Base-by-base conservation (phyloP, 2,329 filamentous ascomycete species). In the Ophiostoma angusticollis region DNA sequence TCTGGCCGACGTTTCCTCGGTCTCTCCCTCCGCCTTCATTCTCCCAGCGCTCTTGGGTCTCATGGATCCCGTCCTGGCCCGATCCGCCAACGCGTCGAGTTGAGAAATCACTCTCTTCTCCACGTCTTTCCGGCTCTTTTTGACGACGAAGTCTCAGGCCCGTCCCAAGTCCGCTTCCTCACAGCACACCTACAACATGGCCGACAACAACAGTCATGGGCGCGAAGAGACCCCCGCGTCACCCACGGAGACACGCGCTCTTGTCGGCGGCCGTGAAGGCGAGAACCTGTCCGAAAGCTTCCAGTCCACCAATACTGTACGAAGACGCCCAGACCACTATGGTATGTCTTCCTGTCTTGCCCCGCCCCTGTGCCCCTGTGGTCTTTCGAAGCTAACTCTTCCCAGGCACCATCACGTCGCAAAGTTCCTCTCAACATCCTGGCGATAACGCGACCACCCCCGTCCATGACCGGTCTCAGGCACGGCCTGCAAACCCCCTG, bases 281-380 rank as follows among this genome's bases (percentile, higher is more conserved):
- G 36, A 21, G 34, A 60, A 56, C 18, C 52, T 66, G 34, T 61
- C 68, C 5, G 72, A 74, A 49, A 72, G 65, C 54, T 67, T 66
- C 49, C 71, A 74, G 51, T 73, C 72, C 16, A 68, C 67, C 17
- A 74, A 78, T 41, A 77, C 74, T 13, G 61, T 76, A 48, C 67
- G 75, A 47, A 65, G 70, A 48, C 65, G 70, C 47, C 63, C 69
- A 41, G 74, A 78, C 47, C 49, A 49, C 24, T 78, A 78, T 58
- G 74, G 74, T 79, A 59, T 42, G 65, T 59, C 21, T 30, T 16
- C 19, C 16, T 27, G 18, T 25, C 35, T 19, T 9, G 12, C 5
- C 14, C 6, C 23, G 6, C 9, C 4, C 8, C 4, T 29, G 17
- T 19, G 16, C 28, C 2, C 16, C 9, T 14, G 7, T 4, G 4